Percentiles rank a stretch among this genome's conserved stretches.
Evolutionary conservation across 2,329 filamentous ascomycete species (phyloP).

Genomic region (Epichloe gansuensis): DNA sequence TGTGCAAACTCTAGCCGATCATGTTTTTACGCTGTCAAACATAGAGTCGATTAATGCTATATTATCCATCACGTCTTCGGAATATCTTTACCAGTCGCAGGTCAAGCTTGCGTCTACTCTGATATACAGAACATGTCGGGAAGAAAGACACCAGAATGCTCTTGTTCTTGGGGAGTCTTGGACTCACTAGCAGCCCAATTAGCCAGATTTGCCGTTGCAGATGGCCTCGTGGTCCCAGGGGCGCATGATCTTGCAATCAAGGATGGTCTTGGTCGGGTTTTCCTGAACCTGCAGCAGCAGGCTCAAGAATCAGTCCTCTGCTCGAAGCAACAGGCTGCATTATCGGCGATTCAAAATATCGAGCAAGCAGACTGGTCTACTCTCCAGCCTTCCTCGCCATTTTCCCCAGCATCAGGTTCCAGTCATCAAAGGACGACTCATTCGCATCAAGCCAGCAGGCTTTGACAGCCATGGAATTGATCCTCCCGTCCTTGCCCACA

Average conservation of each 20-base stretch:
- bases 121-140: conserved; percentile 48
- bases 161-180: conserved; percentile 62
- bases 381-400: conserved; percentile 58
- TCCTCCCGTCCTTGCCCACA: conserved; percentile 45
- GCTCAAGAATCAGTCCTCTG: conserved; percentile 52
- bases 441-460: conserved; percentile 26
- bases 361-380: conserved; percentile 58
- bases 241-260: conserved; percentile 42
- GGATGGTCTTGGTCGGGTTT: conserved; percentile 41
- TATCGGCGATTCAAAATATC: conserved; percentile 65
- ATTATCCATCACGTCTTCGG: conserved; percentile 44
- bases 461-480: conserved; percentile 47
- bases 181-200: conserved; percentile 67
- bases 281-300: conserved; percentile 48
- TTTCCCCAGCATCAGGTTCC: conserved; percentile 49
- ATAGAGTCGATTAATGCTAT: conserved; percentile 54
- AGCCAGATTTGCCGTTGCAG: conserved; percentile 55
- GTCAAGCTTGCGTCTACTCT: conserved; percentile 46
- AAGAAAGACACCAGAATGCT: conserved; percentile 57
- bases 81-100: conserved; percentile 45
- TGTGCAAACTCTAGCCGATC: conserved; percentile 43
- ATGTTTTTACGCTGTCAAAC: conserved; percentile 50
- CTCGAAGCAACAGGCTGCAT: conserved; percentile 68
- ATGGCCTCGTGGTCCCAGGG: conserved; percentile 56
- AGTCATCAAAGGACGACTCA: conserved; percentile 34